Percentiles rank a stretch among this genome's conserved stretches.
These are phyloP conservation scores for Colletotrichum gloeosporioides DNA, from an alignment of 2,329 filamentous ascomycete genomes.

Conservation along the genomic window DNA sequence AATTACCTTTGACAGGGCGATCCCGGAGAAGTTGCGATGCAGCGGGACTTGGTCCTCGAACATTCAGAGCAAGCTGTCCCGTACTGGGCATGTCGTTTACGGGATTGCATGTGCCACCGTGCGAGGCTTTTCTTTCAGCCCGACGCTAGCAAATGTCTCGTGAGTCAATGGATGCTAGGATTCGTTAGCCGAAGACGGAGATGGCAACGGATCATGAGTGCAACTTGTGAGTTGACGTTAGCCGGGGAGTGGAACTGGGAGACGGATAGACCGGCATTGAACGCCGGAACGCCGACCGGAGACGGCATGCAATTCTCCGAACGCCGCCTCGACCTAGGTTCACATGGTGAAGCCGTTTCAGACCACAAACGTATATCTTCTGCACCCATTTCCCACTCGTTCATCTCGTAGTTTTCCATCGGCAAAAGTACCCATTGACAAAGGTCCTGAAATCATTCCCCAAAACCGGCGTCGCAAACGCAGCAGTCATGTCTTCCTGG, in stretches of 20 bases:
- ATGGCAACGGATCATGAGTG: background rate
- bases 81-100: background rate
- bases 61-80: background rate
- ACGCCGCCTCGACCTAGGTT: background rate
- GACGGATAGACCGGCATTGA: background rate
- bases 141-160: background rate
- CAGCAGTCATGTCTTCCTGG: background rate
- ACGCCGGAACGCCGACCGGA: background rate
- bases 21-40: background rate
- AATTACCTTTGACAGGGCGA: background rate
- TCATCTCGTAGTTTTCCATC: background rate
- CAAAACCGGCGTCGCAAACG: background rate
- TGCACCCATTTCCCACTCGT: background rate
- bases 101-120: background rate
- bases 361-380: background rate
- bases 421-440: background rate
- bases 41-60: background rate
- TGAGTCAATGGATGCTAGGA: too few species aligned
- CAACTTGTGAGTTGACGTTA: background rate
- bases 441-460: fast-evolving
- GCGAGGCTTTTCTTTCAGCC: too few species aligned
- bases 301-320: background rate
- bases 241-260: background rate
- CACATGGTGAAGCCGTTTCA: background rate
- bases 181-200: background rate